These are phyloP conservation scores for Trichoderma lentiforme DNA, from an alignment of 2,329 filamentous ascomycete genomes.

Conservation along the genomic window DNA sequence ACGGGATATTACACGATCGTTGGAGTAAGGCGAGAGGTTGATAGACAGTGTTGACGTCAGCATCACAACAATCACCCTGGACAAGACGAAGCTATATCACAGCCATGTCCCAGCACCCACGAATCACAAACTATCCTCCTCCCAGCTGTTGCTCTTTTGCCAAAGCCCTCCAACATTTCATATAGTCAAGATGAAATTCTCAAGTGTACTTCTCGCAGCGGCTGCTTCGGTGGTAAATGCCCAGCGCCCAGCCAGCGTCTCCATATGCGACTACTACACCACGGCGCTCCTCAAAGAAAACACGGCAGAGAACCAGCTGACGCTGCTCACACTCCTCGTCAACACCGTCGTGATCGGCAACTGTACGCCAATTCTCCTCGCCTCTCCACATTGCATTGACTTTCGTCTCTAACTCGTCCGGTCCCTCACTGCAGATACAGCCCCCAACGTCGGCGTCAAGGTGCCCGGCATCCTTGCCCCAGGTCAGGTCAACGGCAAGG, in stretches of 20 bases:
- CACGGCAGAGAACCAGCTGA: slow-evolving; percentile 56
- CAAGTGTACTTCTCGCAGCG: slow-evolving; percentile 23
- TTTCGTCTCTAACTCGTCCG: not conserved
- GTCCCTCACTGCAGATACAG: slow-evolving; percentile 40
- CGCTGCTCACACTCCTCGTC: slow-evolving; percentile 54
- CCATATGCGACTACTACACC: slow-evolving; percentile 64
- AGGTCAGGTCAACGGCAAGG: slow-evolving; percentile 46
- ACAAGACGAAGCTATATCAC: not conserved
- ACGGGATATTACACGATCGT: too few species aligned
- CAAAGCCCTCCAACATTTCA: not conserved
- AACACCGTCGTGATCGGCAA: slow-evolving; percentile 65
- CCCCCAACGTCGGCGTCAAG: slow-evolving; percentile 48
- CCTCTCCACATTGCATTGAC: not conserved
- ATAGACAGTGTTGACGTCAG: not conserved
- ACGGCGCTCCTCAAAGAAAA: slow-evolving; percentile 56
- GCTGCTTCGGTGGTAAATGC: slow-evolving; percentile 29
- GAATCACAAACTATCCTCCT: not conserved
- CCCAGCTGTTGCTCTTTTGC: not conserved
- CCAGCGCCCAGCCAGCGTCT: slow-evolving; percentile 46
- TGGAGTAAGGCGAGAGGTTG: not conserved
- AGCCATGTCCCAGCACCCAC: not conserved
- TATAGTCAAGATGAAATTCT: slow-evolving; percentile 27
- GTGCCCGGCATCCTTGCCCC: slow-evolving; percentile 57
- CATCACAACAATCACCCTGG: not conserved
- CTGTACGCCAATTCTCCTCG: slow-evolving; percentile 35